phyloP scores from a whole-genome alignment of 1,284 basidiomycete species.

The Austroboletus rostrupii region DNA sequence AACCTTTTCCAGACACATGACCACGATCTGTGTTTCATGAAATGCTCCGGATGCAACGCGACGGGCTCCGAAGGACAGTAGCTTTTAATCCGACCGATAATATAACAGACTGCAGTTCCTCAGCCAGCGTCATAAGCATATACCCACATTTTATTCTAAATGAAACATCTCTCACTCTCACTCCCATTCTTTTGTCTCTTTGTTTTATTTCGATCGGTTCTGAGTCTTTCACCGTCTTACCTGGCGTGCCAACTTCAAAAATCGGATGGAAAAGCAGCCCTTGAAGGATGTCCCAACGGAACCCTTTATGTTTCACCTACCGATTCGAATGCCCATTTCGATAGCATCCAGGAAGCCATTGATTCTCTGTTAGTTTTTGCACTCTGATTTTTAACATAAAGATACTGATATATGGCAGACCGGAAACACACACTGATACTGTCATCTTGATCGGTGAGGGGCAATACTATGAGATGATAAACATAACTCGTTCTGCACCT shows the following conservation, averaged over 20 bases:
- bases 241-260: slow-evolving; percentile 52
- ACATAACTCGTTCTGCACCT: slow-evolving; percentile 51
- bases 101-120: neutral
- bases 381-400: neutral
- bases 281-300: slow-evolving; percentile 50
- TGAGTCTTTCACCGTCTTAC: slow-evolving; percentile 44
- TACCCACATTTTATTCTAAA: slow-evolving; percentile 2
- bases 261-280: slow-evolving; percentile 35
- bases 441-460: slow-evolving; percentile 59
- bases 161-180: slow-evolving; percentile 4
- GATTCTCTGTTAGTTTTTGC: slow-evolving; percentile 42
- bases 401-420: slow-evolving; percentile 28
- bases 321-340: slow-evolving; percentile 44
- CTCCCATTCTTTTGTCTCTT: slow-evolving; percentile 12
- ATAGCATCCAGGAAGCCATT: slow-evolving; percentile 50
- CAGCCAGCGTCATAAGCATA: neutral
- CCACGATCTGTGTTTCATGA: too few relatives aligned
- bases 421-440: slow-evolving; percentile 32
- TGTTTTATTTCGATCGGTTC: neutral
- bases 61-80: neutral
- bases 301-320: slow-evolving; percentile 56
- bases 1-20: too few relatives aligned
- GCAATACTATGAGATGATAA: slow-evolving; percentile 59
- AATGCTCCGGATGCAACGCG: neutral
- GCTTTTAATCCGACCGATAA: neutral